These are phyloP conservation scores for Globisporangium recalcitrans DNA, from an alignment of 352 stramenopile genomes.

Conservation along the genomic window DNA sequence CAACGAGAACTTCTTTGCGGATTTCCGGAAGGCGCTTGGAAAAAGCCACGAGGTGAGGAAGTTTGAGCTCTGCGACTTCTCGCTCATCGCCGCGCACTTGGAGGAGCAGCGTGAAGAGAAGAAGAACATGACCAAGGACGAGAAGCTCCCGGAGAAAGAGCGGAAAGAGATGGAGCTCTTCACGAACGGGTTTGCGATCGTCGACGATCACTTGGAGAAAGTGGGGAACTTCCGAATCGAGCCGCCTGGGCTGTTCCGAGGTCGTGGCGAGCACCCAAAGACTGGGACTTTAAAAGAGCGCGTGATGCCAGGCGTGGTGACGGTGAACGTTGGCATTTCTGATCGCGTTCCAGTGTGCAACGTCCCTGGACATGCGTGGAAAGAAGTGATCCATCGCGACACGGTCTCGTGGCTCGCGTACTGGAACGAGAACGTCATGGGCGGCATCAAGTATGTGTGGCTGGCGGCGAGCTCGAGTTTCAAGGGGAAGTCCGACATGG, in stretches of 20 bases:
- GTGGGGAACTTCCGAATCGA: conserved; percentile 97
- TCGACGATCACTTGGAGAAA: conserved; percentile 98
- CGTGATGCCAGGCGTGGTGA: conserved; percentile 95
- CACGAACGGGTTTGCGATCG: conserved; percentile 94
- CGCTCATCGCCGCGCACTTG: conserved; percentile 89
- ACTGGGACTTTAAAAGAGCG: conserved; percentile 98
- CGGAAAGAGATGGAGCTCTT: conserved; percentile 91
- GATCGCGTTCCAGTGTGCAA: conserved; percentile 89
- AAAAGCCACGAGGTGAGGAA: conserved; percentile 92
- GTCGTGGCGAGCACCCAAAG: conserved; percentile 98
- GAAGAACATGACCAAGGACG: conserved; percentile 96
- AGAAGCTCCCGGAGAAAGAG: conserved; percentile 87
- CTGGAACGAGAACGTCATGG: conserved; percentile 99
- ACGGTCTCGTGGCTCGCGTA: conserved; percentile 90
- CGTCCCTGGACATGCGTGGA: conserved; percentile 94
- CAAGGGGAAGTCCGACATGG: conserved; percentile 98
- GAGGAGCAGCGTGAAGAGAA: conserved; percentile 90
- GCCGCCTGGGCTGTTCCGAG: conserved; percentile 97
- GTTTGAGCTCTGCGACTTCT: conserved; percentile 98
- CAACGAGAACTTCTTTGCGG: conserved; percentile 99
- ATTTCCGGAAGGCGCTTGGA: conserved; percentile 90
- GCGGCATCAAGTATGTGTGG: conserved; percentile 98
- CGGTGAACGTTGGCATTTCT: conserved; percentile 95
- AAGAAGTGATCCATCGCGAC: conserved; percentile 93
- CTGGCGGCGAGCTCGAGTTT: conserved; percentile 97